Evolutionary conservation across 345 rosid genomes (phyloP), one percentile per base, ranked within the genome.

Genomic region (Crucihimalaya himalaica): DNA sequence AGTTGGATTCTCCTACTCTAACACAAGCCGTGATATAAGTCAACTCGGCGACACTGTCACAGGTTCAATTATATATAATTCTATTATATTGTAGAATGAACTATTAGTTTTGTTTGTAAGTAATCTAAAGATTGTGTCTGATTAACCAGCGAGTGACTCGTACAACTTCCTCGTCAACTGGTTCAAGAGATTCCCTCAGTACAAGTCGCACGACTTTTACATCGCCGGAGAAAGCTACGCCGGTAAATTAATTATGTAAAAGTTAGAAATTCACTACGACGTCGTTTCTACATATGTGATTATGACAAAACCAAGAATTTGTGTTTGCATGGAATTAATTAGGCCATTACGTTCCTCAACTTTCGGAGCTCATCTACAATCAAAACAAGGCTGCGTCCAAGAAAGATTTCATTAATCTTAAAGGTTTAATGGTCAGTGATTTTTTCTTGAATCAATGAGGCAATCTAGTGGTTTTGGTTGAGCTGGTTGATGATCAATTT

Each of bases 341-440:
- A 89, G 96, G 98, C 12, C 98, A 89, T 78, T 89, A 92, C 52
- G 94, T 88, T 75, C 94, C 98, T 12, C 92, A 88, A 72, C 94
- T 92, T 23, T 82, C 96, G 1, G 91, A 89, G 78, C 58, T 70
- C 19, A 86, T 92, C 39, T 86, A 75, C 40, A 82, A 84, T 21
- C 73, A 62, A 14, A 89, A 92, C 72, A 83, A 84, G 80, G 75
- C 58, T 31, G 81, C 39, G 14, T 9, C 82, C 32, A 47, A 83
- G 73, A 68, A 70, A 61, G 71, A 88, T 52, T 58, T 79, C 77
- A 88, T 92, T 10, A 92, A 89, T 64, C 63, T 89, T 3, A 89
- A 88, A 73, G 96, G 97, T 27, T 81, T 92, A 27, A 84, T 82
- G 85, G 94, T 92, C 28, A 75, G 78, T 31, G 5, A 51, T 16